These are phyloP conservation scores for Penicillium polonicum DNA, from an alignment of 2,329 filamentous ascomycete species.

Conservation along the genomic window DNA sequence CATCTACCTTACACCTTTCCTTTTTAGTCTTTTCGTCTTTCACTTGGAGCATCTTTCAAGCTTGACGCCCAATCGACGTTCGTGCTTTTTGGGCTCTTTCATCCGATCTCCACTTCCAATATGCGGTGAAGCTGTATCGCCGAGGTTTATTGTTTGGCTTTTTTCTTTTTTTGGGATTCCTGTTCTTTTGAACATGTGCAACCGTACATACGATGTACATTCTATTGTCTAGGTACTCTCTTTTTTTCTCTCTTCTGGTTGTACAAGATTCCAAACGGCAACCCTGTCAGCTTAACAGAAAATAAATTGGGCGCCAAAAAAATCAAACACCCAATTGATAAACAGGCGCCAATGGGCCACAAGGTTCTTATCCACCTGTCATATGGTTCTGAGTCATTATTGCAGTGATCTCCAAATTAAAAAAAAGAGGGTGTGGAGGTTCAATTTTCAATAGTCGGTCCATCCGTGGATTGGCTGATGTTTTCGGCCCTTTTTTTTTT, in stretches of 20 bases:
- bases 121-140: constrained; percentile 24
- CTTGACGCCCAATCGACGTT: constrained; percentile 17
- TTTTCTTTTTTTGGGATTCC: neutral
- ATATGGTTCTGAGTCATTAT: constrained; percentile 11
- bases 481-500: neutral
- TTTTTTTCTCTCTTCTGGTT: neutral
- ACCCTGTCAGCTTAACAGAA: neutral
- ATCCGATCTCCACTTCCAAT: constrained; percentile 19
- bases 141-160: constrained; percentile 13
- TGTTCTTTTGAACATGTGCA: neutral
- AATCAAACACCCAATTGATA: constrained; percentile 9
- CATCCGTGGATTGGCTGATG: neutral
- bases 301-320: constrained; percentile 2
- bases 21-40: neutral
- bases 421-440: neutral
- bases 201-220: neutral
- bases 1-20: constrained; percentile 16
- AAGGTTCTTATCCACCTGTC: constrained; percentile 21
- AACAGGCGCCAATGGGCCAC: constrained; percentile 14
- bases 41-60: neutral
- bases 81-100: constrained; percentile 12
- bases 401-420: neutral
- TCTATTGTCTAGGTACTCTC: neutral
- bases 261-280: neutral
- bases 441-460: neutral